Conservation (phyloP, 768 basidiomycete species). For the Tylopilus felleus region DNA sequence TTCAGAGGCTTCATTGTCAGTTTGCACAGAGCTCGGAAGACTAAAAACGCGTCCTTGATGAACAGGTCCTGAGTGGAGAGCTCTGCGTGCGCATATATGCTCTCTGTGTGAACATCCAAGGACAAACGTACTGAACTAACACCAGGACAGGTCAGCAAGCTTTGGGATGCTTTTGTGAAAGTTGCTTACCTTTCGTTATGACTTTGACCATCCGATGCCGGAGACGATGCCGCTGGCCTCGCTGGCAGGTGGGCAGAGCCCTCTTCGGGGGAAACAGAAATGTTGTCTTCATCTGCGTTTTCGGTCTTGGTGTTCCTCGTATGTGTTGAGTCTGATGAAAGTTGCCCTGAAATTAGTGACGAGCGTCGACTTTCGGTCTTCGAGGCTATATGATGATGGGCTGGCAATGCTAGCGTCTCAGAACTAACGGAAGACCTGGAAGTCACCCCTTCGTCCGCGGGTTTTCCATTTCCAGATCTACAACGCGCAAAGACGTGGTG, state of each 20-base stretch:
- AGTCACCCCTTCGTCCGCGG: constrained; percentile 13
- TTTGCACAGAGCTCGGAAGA: constrained; percentile 95
- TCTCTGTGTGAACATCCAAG: constrained; percentile 17
- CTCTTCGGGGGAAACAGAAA: constrained; percentile 2
- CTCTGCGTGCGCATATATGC: constrained; percentile 34
- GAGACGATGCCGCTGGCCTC: neutral
- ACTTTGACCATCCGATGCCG: constrained; percentile 2
- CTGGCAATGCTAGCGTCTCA: constrained; percentile 17
- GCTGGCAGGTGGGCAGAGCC: neutral
- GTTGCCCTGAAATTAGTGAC: constrained; percentile 4
- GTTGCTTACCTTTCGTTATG: constrained; percentile 19
- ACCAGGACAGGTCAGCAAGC: constrained; percentile 15
- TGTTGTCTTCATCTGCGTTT: neutral
- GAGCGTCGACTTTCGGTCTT: constrained; percentile 12
- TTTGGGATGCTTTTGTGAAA: neutral
- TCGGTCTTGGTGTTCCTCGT: neutral
- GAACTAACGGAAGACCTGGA: constrained; percentile 21
- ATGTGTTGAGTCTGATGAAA: neutral
- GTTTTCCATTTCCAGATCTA: constrained; percentile 35
- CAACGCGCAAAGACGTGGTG: constrained; percentile 93
- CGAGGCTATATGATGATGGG: constrained; percentile 1
- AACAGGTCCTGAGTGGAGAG: constrained; percentile 84
- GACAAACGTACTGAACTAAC: constrained; percentile 24
- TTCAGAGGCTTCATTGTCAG: constrained; percentile 97
- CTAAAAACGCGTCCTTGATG: constrained; percentile 96